phyloP scores from a whole-genome alignment of 2,329 filamentous ascomycete species.

The Aspergillus fumigatiaffinis region DNA sequence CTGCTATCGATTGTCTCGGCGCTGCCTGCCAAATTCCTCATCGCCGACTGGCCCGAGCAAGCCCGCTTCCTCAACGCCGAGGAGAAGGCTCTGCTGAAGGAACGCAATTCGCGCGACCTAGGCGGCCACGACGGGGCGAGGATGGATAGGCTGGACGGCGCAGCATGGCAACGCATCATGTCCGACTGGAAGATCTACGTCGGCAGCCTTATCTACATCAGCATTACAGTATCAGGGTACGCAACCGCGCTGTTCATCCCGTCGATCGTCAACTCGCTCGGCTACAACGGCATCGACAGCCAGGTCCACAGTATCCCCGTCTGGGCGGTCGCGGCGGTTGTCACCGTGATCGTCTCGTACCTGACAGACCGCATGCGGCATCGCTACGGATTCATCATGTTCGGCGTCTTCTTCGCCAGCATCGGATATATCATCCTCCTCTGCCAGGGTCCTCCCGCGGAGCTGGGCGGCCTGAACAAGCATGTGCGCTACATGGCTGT shows the following conservation, averaged over 20 bases:
- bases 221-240: slow-evolving; percentile 33
- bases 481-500: slow-evolving; percentile 21
- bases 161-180: slow-evolving; percentile 25
- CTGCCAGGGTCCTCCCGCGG: slow-evolving; percentile 19
- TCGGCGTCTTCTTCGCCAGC: slow-evolving; percentile 30
- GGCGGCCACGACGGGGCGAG: slow-evolving; percentile 17
- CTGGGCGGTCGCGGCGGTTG: slow-evolving; percentile 28
- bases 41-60: slow-evolving; percentile 31
- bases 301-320: slow-evolving; percentile 37
- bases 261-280: slow-evolving; percentile 32
- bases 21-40: slow-evolving; percentile 23
- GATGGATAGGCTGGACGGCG: slow-evolving; percentile 27
- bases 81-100: slow-evolving; percentile 23
- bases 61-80: slow-evolving; percentile 28
- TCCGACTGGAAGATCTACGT: slow-evolving; percentile 33
- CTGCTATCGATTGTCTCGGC: slow-evolving; percentile 28
- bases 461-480: slow-evolving; percentile 16
- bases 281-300: slow-evolving; percentile 27
- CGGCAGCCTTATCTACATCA: slow-evolving; percentile 30
- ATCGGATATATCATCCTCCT: slow-evolving; percentile 34
- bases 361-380: slow-evolving; percentile 28
- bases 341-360: slow-evolving; percentile 25
- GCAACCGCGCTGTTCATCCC: slow-evolving; percentile 34
- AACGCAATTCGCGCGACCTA: slow-evolving; percentile 20
- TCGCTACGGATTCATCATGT: slow-evolving; percentile 35